Conservation (phyloP, 805 yeast genomes). For the Suhomyces kilbournensis region DNA sequence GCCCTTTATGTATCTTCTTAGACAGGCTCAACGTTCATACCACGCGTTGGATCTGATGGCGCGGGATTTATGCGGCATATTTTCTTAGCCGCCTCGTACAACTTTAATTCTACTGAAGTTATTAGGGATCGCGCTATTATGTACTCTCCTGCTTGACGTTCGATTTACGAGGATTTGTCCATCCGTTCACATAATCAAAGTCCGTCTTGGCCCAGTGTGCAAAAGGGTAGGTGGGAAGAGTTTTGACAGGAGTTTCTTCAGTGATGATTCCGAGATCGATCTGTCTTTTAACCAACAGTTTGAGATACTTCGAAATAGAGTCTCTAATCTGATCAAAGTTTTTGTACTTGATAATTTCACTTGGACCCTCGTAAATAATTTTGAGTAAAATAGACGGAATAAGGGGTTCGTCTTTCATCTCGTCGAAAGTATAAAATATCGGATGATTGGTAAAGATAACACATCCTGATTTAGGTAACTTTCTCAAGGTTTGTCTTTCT, state of each 20-base stretch:
- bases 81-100: not conserved
- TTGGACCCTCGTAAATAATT: conserved; percentile 64
- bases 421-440: conserved; percentile 72
- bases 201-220: conserved; percentile 52
- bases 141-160: conserved; percentile 12
- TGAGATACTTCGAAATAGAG: conserved; percentile 57
- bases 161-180: conserved; percentile 34
- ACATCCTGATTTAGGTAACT: conserved; percentile 62
- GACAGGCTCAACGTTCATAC: not conserved
- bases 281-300: conserved; percentile 56
- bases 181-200: conserved; percentile 38
- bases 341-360: conserved; percentile 61
- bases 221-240: conserved; percentile 62
- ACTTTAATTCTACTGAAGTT: not conserved
- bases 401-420: conserved; percentile 73
- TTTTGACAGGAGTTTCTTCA: conserved; percentile 55
- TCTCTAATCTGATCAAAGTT: conserved; percentile 57
- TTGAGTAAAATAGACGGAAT: conserved; percentile 73
- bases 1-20: not conserved
- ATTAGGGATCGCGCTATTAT: not conserved
- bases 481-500: conserved; percentile 68
- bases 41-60: not conserved
- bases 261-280: conserved; percentile 51
- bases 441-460: conserved; percentile 77
- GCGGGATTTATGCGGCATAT: not conserved